These are phyloP conservation scores for Stagonosporopsis tanaceti DNA, from an alignment of 2,329 filamentous ascomycete species.

Conservation along the genomic window DNA sequence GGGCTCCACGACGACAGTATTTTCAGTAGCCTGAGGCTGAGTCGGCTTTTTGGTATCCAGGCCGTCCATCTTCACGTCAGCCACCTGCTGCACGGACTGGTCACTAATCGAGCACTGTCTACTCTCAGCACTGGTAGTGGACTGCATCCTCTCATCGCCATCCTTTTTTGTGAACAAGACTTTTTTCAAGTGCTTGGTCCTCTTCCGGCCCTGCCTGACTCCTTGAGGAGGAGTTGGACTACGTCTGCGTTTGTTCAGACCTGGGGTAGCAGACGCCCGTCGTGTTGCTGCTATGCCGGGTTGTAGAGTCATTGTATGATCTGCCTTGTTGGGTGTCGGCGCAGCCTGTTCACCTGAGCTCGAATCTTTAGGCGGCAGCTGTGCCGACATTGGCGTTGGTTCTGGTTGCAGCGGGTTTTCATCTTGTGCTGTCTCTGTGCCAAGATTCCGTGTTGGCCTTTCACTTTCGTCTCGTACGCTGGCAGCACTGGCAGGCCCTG, in stretches of 20 bases:
- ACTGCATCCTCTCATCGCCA: conserved; percentile 18
- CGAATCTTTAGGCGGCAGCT: conserved; percentile 16
- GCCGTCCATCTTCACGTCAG: conserved; percentile 19
- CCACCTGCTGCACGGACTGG: background rate
- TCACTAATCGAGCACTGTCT: conserved; percentile 5
- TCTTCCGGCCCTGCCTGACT: conserved; percentile 18
- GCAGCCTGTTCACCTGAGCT: conserved; percentile 16
- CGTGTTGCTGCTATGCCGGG: background rate
- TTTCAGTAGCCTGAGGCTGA: background rate
- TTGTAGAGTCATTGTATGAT: background rate
- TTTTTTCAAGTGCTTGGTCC: conserved; percentile 37
- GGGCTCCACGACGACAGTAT: background rate
- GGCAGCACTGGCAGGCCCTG: background rate
- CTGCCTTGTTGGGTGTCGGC: background rate
- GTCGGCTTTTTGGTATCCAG: background rate
- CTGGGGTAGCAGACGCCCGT: background rate
- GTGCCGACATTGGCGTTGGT: conserved; percentile 23
- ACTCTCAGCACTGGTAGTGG: conserved; percentile 24
- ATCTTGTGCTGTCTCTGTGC: background rate
- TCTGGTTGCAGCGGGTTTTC: conserved; percentile 8
- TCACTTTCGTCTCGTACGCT: background rate
- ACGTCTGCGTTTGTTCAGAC: conserved; percentile 35
- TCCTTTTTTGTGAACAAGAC: conserved; percentile 22
- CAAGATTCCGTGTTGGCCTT: background rate
- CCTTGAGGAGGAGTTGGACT: conserved; percentile 25